A percentile compares a stretch with the other conserved stretches of the same genome.
These are phyloP conservation scores for Amphibolis antarctica DNA, from an alignment of 106 monocot genomes.

Conservation along the genomic window DNA sequence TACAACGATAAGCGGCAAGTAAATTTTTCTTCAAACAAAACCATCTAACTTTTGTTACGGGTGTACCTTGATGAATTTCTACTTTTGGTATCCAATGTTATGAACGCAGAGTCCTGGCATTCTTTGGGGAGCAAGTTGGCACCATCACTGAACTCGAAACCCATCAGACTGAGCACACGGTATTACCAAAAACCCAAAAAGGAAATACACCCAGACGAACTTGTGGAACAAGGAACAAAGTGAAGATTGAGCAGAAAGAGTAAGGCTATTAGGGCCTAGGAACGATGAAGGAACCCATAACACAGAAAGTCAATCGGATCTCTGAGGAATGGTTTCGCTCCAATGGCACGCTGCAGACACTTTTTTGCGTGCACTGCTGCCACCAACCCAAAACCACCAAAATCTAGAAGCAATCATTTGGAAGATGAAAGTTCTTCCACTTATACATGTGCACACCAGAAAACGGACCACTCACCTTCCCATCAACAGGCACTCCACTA, in stretches of 20 bases:
- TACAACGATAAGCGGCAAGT: too few species aligned
- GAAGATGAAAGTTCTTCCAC: constrained; percentile 1
- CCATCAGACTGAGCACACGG: constrained; percentile 7
- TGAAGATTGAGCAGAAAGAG: too few species aligned
- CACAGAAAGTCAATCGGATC: background rate
- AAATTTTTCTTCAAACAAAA: background rate
- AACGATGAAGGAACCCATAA: too few species aligned
- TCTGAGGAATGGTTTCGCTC: background rate
- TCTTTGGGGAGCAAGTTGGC: too few species aligned
- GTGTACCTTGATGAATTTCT: constrained; percentile 27
- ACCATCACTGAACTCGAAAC: constrained; percentile 19
- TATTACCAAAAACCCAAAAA: background rate
- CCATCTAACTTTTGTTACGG: constrained; percentile 51
- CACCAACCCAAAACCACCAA: background rate
- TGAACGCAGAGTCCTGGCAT: constrained; percentile 11
- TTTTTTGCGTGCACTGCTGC: background rate
- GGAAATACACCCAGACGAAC: background rate
- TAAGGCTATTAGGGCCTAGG: too few species aligned
- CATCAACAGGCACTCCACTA: too few species aligned
- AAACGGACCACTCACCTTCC: background rate
- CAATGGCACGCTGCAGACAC: background rate
- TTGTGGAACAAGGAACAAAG: background rate
- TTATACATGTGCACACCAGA: background rate
- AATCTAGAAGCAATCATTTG: constrained; percentile 3
- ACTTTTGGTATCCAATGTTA: constrained; percentile 16